Base-by-base conservation (phyloP, 164 flowering plant genomes). In the Kalanchoe fedtschenkoi region DNA sequence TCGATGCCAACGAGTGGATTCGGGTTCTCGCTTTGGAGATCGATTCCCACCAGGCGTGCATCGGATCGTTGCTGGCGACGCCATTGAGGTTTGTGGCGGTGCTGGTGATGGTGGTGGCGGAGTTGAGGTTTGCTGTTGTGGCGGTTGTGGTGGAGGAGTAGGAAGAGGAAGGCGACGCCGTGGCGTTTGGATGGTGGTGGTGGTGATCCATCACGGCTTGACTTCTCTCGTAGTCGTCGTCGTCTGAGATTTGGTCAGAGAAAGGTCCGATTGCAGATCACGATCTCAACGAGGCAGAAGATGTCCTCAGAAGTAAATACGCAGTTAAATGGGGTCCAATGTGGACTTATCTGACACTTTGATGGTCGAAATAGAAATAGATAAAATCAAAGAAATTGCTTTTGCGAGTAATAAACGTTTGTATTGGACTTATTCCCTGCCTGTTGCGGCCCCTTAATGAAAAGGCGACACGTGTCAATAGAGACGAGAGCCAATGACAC, bases 31-130 rank as follows among this genome's bases (percentile, higher is more conserved):
- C 55, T 47, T 47, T 47, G 4, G 55, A 51, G 32, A 51, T 51
- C 17, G 56, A 51, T 26, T 51, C 32, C 56, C 56, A 51, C 56
- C 56, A 51, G 21, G 56, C 32, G 32, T 51, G 56, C 56, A 24
- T 51, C 8, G 56, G 56, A 51, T 51, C 56, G 56, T 26, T 19
- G 26, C 13, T 19, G 0, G 24, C 51, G 39, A 37, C 13, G 39
- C 39, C 39, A 6, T 37, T 37, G 39, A 8, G 8, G 39, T 37
- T 37, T 5, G 39, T 37, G 39, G 11, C 39, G 0, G 39, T 37
- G 39, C 39, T 37, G 39, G 39, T 9, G 11, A 37, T 19, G 6
- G 30, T 24, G 1, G 30, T 51, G 56, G 33, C 32, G 11, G 56
- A 51, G 32, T 26, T 51, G 13, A 16, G 55, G 55, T 22, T 51